Evolutionary conservation across 345 rosid species (phyloP).

Genomic region (Arabidopsis suecica): DNA sequence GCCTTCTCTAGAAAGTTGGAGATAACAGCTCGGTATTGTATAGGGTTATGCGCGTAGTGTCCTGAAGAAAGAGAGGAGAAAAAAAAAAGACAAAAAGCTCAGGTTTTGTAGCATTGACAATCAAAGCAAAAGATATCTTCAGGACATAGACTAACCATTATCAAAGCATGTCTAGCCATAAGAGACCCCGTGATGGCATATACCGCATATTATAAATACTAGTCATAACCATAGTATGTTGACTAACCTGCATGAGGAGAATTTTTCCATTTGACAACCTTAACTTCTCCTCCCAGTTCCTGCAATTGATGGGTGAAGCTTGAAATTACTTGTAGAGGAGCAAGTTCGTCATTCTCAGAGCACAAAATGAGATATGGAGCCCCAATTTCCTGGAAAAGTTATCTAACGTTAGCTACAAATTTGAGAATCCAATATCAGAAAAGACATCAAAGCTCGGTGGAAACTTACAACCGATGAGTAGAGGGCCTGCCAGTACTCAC

Average conservation of each 20-base stretch:
- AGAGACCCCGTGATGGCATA: neutral
- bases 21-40: slow-evolving; percentile 73
- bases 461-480: slow-evolving; percentile 81
- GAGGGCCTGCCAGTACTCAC: slow-evolving; percentile 85
- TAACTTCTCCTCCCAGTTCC: slow-evolving; percentile 81
- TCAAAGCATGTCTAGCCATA: neutral
- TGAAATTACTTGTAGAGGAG: slow-evolving; percentile 61
- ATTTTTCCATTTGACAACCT: slow-evolving; percentile 73
- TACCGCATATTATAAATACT: neutral
- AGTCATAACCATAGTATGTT: neutral
- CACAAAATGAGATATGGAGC: slow-evolving; percentile 87
- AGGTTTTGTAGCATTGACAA: slow-evolving; percentile 9
- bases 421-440: slow-evolving; percentile 3
- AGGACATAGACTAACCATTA: neutral
- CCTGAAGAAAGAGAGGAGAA: slow-evolving; percentile 51
- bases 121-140: neutral
- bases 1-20: slow-evolving; percentile 75
- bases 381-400: slow-evolving; percentile 59
- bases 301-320: slow-evolving; percentile 62
- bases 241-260: slow-evolving; percentile 82
- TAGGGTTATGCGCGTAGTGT: slow-evolving; percentile 75
- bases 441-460: slow-evolving; percentile 7
- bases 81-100: neutral
- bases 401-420: slow-evolving; percentile 21
- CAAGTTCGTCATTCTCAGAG: slow-evolving; percentile 81